Evolutionary conservation across 306 rosid genomes (phyloP).

Genomic region (Ormosia semicastrata): DNA sequence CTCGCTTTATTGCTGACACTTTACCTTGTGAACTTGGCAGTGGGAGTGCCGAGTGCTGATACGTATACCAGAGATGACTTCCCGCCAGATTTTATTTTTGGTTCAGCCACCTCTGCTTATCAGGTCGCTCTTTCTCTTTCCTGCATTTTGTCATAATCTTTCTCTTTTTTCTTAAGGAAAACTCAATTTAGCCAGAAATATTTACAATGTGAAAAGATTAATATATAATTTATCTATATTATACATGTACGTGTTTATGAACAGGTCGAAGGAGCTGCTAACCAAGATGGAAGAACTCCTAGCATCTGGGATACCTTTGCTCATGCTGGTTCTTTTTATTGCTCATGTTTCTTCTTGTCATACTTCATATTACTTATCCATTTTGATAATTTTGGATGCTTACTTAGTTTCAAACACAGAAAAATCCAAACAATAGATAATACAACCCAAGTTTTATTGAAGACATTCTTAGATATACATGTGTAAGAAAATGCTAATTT

Average conservation of each 20-base stretch:
- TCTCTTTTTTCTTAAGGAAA: too few relatives aligned
- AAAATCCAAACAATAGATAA: too few relatives aligned
- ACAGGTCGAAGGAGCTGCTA: conserved; percentile 78
- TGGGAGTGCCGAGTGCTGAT: background rate
- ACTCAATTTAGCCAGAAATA: too few relatives aligned
- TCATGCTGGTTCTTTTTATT: conserved; percentile 34
- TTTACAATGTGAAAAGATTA: too few relatives aligned
- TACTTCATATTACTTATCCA: too few relatives aligned
- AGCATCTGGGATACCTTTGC: conserved; percentile 71
- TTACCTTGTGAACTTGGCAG: background rate
- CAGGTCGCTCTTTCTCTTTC: conserved; percentile 39
- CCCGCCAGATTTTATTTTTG: conserved; percentile 56
- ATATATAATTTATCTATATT: background rate
- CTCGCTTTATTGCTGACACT: background rate
- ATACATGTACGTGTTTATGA: background rate
- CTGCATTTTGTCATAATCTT: background rate
- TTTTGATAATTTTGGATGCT: too few relatives aligned
- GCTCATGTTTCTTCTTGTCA: background rate
- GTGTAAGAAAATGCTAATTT: too few relatives aligned
- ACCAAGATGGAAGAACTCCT: conserved; percentile 67
- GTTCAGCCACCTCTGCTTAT: conserved; percentile 71
- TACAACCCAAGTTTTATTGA: too few relatives aligned
- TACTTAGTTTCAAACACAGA: too few relatives aligned
- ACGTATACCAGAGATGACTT: conserved; percentile 50
- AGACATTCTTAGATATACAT: too few relatives aligned